Conservation (phyloP, 129 eudicot species). For the Tagetes erecta region DNA sequence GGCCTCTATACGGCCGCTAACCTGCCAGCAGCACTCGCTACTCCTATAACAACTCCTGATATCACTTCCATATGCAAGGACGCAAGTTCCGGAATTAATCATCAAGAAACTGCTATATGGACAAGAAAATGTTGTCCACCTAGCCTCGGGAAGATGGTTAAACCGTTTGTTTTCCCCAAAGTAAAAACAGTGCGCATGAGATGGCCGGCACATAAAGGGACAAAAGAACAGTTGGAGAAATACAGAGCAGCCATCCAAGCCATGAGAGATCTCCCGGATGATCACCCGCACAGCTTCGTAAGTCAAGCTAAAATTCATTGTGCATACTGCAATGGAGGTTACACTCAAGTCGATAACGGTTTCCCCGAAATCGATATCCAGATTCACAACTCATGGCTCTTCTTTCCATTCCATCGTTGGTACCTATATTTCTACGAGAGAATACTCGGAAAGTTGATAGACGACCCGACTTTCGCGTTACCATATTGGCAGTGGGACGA, state of each 20-base stretch:
- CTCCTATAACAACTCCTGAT: slow-evolving; percentile 24
- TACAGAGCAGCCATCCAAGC: slow-evolving; percentile 33
- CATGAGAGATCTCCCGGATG: slow-evolving; percentile 46
- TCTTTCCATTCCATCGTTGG: slow-evolving; percentile 53
- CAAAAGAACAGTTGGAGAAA: slow-evolving; percentile 14
- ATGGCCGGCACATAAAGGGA: slow-evolving; percentile 23
- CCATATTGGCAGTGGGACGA: slow-evolving; percentile 57
- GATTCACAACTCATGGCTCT: slow-evolving; percentile 54
- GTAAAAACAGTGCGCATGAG: neutral
- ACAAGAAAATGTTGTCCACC: slow-evolving; percentile 25
- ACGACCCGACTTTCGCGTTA: slow-evolving; percentile 45
- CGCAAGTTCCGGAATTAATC: neutral
- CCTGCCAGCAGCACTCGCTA: slow-evolving; percentile 8
- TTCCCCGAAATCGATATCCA: slow-evolving; percentile 31
- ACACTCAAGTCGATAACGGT: slow-evolving; percentile 33
- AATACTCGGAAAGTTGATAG: slow-evolving; percentile 49
- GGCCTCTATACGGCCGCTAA: slow-evolving; percentile 21
- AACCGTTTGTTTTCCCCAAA: neutral
- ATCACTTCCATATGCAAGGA: slow-evolving; percentile 18
- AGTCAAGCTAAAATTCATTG: slow-evolving; percentile 54
- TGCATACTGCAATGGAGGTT: slow-evolving; percentile 47
- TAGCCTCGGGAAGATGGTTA: neutral
- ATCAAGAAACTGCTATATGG: neutral
- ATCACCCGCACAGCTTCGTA: slow-evolving; percentile 44
- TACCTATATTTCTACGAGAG: slow-evolving; percentile 45